Conservation (phyloP, 306 rosid genomes). For the Fagus crenata region DNA sequence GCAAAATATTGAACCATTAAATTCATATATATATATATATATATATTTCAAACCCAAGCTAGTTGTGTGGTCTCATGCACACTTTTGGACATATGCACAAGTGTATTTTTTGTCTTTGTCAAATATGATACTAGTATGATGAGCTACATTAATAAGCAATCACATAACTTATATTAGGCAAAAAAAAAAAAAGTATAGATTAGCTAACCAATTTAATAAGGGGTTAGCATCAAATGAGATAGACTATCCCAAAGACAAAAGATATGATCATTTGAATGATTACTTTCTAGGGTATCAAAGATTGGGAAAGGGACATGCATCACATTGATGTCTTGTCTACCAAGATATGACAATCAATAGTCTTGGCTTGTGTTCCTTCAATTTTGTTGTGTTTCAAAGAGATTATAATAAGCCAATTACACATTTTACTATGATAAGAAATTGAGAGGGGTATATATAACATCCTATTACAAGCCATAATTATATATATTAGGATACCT, state of each 20-base stretch:
- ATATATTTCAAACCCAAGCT: no score
- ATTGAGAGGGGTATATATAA: constrained; percentile 13
- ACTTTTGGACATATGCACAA: no score
- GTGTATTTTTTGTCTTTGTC: no score
- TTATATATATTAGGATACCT: constrained; percentile 8
- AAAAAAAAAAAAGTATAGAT: no score
- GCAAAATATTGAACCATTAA: no score
- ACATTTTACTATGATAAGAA: constrained; percentile 24
- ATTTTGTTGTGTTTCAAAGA: constrained; percentile 20
- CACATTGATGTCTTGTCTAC: not conserved
- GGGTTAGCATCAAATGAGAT: no score
- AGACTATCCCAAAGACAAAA: no score
- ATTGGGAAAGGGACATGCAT: not conserved
- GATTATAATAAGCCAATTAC: constrained; percentile 18
- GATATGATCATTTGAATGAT: no score
- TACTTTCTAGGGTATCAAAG: not conserved
- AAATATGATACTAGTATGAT: not conserved
- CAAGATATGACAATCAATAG: not conserved
- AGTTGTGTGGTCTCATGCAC: no score
- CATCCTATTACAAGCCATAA: constrained; percentile 41
- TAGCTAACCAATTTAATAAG: no score
- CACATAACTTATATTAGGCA: not conserved
- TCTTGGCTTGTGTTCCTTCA: constrained; percentile 23
- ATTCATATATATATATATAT: no score
- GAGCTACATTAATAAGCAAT: not conserved